Evolutionary conservation across 169 alveolate genomes (phyloP), one percentile per base, ranked within the genome.

Genomic region (Plasmodium falciparum): DNA sequence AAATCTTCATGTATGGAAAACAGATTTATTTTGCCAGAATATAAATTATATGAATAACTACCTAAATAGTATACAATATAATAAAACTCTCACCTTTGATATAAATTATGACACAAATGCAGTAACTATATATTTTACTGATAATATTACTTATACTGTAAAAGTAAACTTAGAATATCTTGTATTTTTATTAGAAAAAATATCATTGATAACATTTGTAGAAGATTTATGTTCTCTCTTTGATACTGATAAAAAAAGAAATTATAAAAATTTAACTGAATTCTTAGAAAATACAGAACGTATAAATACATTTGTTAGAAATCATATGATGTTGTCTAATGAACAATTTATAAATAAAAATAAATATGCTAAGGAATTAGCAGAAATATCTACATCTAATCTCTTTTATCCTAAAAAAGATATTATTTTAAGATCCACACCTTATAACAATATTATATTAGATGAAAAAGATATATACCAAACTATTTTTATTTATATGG

Each of bases 401-500:
- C 45, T 83, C n/a, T 69, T 67, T 83, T 67, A 71, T 13, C 43
- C 83, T 62, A 83, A 67, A 83, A 83, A 70, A n/a, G 85, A 83
- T 12, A 67, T 83, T 12, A 56, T 69, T 9, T 61, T 83, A 4
- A 83, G 20, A 12, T 11, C n/a, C 1, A 29, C 49, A 15, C 29
- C 91, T 12, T 83, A 83, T 72, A 83, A 83, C 54, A 83, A 83
- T 58, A 54, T 83, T n/a, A 29, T 67, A 54, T 83, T 83, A 47
- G 43, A 69, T 29, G 85, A 83, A 83, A 83, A 63, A 26, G 91
- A 83, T 12, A 54, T 83, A 3, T 83, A 69, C 39, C 70, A 83
- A 17, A 43, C 43, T 24, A 20, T 67, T 2, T 43, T 12, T 24
- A 56, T 29, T 20, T 83, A 52, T 47, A 49, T 69, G 80, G 91